phyloP scores from a whole-genome alignment of 2,329 filamentous ascomycete genomes.

The Aaosphaeria pasadenensis region DNA sequence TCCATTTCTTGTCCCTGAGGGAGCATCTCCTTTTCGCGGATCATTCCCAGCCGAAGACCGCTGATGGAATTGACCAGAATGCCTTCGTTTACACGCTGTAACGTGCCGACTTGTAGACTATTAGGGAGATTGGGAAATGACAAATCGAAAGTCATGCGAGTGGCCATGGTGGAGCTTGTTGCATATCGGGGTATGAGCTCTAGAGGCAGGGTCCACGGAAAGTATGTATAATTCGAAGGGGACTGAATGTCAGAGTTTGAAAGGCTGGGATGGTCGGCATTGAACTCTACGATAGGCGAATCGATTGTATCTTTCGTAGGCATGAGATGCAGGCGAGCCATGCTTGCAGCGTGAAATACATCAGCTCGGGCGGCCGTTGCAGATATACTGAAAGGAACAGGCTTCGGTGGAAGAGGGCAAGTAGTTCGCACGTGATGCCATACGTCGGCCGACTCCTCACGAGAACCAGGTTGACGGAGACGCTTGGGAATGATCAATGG shows the following conservation, averaged over 20 bases:
- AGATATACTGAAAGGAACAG: constrained; percentile 69
- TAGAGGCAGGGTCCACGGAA: constrained; percentile 86
- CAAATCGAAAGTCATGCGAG: constrained; percentile 69
- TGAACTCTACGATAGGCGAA: constrained; percentile 54
- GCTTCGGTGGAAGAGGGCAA: constrained; percentile 63
- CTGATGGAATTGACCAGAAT: constrained; percentile 60
- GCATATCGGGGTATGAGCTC: constrained; percentile 73
- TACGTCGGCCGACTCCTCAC: constrained; percentile 2
- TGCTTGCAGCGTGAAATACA: constrained; percentile 82
- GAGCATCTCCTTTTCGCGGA: constrained; percentile 55
- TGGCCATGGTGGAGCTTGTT: constrained; percentile 69
- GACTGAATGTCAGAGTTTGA: constrained; percentile 55
- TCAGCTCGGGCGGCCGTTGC: constrained; percentile 75
- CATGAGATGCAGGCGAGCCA: constrained; percentile 77
- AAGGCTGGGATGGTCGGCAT: constrained; percentile 52
- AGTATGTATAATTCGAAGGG: constrained; percentile 77
- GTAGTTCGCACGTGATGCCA: constrained; percentile 42
- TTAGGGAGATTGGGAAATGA: constrained; percentile 60
- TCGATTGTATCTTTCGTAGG: constrained; percentile 59
- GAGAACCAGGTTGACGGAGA: constrained; percentile 16
- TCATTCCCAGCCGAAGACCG: constrained; percentile 62
- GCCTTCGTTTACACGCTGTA: constrained; percentile 59
- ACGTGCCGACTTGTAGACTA: constrained; percentile 44
- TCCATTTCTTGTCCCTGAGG: constrained; percentile 36
- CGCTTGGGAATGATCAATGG: constrained; percentile 74